These are phyloP conservation scores for Tuber melanosporum DNA, from an alignment of 495 filamentous ascomycete species.

Conservation along the genomic window DNA sequence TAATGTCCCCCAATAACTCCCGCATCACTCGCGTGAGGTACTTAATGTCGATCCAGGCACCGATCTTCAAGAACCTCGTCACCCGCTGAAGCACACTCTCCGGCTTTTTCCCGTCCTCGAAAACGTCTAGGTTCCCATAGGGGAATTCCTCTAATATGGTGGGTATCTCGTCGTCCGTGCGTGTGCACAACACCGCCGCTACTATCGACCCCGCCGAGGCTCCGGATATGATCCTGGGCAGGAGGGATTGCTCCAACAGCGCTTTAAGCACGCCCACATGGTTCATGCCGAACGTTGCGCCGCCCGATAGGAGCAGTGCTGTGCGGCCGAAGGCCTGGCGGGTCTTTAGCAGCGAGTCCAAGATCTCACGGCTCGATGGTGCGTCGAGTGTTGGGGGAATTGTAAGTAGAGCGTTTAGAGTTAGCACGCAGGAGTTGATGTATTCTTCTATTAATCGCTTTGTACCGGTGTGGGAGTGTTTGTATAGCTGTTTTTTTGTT, in stretches of 20 bases:
- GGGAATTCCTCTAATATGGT: constrained; percentile 64
- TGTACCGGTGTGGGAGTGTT: constrained; percentile 77
- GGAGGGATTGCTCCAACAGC: constrained; percentile 64
- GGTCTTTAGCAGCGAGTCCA: constrained; percentile 67
- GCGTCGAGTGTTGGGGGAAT: constrained; percentile 49
- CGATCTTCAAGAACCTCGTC: constrained; percentile 70
- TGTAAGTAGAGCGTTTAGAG: constrained; percentile 55
- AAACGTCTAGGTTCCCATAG: constrained; percentile 76
- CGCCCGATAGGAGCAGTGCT: constrained; percentile 79
- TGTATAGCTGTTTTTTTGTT: constrained; percentile 55
- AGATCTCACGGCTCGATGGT: constrained; percentile 53
- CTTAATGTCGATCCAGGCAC: constrained; percentile 73
- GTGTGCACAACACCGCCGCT: constrained; percentile 73
- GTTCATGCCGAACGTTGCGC: constrained; percentile 91
- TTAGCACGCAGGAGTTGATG: constrained; percentile 67
- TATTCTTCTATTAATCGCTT: constrained; percentile 82
- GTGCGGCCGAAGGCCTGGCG: constrained; percentile 84
- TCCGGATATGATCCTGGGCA: constrained; percentile 89
- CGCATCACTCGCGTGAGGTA: constrained; percentile 77
- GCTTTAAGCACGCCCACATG: constrained; percentile 92
- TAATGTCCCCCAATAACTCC: constrained; percentile 72
- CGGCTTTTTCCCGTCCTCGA: constrained; percentile 59
- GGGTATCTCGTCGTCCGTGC: constrained; percentile 78
- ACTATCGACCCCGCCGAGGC: constrained; percentile 94
- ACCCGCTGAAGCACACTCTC: constrained; percentile 63